These are phyloP conservation scores for Raffaelea ambrosiae DNA, from an alignment of 2,329 filamentous ascomycete species.

Conservation along the genomic window DNA sequence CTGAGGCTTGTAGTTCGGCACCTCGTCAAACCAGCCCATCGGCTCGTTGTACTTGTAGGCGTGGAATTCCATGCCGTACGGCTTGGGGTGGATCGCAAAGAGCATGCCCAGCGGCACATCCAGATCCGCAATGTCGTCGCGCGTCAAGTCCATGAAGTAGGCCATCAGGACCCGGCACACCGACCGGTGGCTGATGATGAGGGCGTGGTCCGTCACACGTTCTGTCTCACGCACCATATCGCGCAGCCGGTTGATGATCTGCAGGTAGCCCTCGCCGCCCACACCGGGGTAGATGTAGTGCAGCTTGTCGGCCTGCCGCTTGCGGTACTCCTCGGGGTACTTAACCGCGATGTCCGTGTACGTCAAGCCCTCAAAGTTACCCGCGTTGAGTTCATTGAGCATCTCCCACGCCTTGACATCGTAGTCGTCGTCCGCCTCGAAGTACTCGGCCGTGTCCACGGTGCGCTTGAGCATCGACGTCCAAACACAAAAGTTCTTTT, in stretches of 20 bases:
- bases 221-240: slow-evolving; percentile 96
- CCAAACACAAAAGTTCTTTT: slow-evolving; percentile 97
- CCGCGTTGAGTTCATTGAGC: slow-evolving; percentile 93
- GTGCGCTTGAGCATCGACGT: slow-evolving; percentile 92
- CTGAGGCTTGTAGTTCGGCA: slow-evolving; percentile 74
- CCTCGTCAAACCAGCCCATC: slow-evolving; percentile 71
- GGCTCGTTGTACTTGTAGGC: slow-evolving; percentile 83
- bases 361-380: slow-evolving; percentile 88
- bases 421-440: slow-evolving; percentile 85
- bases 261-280: slow-evolving; percentile 91
- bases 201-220: slow-evolving; percentile 89
- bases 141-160: slow-evolving; percentile 89
- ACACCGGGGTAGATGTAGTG: slow-evolving; percentile 95
- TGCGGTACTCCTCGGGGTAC: slow-evolving; percentile 71
- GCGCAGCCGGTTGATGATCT: slow-evolving; percentile 90
- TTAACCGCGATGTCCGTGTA: slow-evolving; percentile 81
- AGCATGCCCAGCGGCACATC: slow-evolving; percentile 91
- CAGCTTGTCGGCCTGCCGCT: slow-evolving; percentile 78
- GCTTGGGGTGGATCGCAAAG: slow-evolving; percentile 93
- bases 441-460: slow-evolving; percentile 79
- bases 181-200: slow-evolving; percentile 87
- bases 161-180: slow-evolving; percentile 88
- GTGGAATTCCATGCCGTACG: slow-evolving; percentile 95
- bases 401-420: slow-evolving; percentile 97
- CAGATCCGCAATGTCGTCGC: slow-evolving; percentile 87